Conservation (phyloP, 1,139 yeast genomes). For the Magnusiomyces ingens region DNA sequence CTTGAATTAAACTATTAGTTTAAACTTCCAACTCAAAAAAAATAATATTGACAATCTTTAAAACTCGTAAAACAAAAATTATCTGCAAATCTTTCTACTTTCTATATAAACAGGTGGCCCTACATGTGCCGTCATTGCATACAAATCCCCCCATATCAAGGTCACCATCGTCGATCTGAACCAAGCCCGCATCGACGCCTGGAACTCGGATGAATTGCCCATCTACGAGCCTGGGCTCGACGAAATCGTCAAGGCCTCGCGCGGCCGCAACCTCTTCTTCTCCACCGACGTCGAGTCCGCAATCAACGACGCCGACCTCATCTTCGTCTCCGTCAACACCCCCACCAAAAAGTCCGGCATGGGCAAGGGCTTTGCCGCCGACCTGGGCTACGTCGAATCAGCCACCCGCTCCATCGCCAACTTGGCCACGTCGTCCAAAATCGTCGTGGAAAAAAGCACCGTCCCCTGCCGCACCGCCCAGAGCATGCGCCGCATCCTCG, state of each 20-base stretch:
- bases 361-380: constrained; percentile 29
- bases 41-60: no score
- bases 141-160: constrained; percentile 23
- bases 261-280: constrained; percentile 28
- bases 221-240: constrained; percentile 30
- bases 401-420: constrained; percentile 29
- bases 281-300: constrained; percentile 27
- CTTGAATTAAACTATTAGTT: background rate
- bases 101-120: constrained; percentile 21
- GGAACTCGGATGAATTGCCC: constrained; percentile 27
- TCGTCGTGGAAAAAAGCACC: constrained; percentile 29
- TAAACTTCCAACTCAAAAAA: background rate
- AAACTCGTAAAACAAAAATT: no score
- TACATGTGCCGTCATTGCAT: constrained; percentile 26
- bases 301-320: constrained; percentile 27
- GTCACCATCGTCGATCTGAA: constrained; percentile 28
- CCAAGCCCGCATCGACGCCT: constrained; percentile 27
- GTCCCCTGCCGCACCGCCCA: constrained; percentile 29
- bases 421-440: constrained; percentile 26
- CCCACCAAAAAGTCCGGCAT: constrained; percentile 29
- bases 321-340: constrained; percentile 29
- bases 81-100: background rate
- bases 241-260: constrained; percentile 25
- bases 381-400: constrained; percentile 25
- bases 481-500: constrained; percentile 26